Percentiles rank a stretch among this genome's conserved stretches.
Evolutionary conservation across 202 grass and related monocot genomes (phyloP).

Genomic region (Setaria italica): DNA sequence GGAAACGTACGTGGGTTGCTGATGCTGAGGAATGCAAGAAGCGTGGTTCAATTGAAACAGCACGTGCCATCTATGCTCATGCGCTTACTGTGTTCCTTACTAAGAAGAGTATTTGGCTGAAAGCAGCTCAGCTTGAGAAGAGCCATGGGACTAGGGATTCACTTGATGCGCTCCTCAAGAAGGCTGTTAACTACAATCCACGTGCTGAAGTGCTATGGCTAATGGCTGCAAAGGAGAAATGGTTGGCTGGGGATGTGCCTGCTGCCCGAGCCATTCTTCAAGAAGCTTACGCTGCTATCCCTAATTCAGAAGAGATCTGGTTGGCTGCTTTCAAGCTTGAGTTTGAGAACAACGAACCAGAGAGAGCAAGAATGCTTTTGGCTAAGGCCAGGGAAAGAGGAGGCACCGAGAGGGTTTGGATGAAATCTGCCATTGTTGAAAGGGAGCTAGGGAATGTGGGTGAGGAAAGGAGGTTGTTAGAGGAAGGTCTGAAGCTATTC

Average conservation of each 20-base stretch:
- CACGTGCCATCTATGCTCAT: conserved; percentile 88
- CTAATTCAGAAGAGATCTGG: conserved; percentile 97
- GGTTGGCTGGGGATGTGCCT: conserved; percentile 89
- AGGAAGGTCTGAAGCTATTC: conserved; percentile 88
- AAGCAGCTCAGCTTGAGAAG: conserved; percentile 97
- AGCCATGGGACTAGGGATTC: conserved; percentile 87
- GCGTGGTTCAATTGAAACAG: conserved; percentile 90
- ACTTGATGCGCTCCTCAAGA: conserved; percentile 85
- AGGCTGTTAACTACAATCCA: conserved; percentile 85
- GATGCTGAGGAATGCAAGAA: conserved; percentile 98
- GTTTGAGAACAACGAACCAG: conserved; percentile 95
- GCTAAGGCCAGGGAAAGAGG: conserved; percentile 91
- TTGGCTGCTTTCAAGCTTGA: conserved; percentile 94
- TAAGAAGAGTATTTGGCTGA: conserved; percentile 95
- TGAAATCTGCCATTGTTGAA: conserved; percentile 93
- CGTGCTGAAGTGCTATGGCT: conserved; percentile 94
- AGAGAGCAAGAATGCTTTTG: conserved; percentile 94
- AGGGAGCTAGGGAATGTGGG: conserved; percentile 72
- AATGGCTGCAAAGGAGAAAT: conserved; percentile 98
- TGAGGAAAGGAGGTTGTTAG: conserved; percentile 82
- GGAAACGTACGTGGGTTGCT: conserved; percentile 94
- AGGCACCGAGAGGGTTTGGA: conserved; percentile 96
- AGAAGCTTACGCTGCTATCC: conserved; percentile 91
- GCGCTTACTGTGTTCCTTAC: conserved; percentile 76
- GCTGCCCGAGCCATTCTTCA: conserved; percentile 89